A percentile compares a stretch with the other conserved stretches of the same genome.
These are phyloP conservation scores for Talaromyces sp. DNA, from an alignment of 2,329 filamentous ascomycete genomes.

Conservation along the genomic window DNA sequence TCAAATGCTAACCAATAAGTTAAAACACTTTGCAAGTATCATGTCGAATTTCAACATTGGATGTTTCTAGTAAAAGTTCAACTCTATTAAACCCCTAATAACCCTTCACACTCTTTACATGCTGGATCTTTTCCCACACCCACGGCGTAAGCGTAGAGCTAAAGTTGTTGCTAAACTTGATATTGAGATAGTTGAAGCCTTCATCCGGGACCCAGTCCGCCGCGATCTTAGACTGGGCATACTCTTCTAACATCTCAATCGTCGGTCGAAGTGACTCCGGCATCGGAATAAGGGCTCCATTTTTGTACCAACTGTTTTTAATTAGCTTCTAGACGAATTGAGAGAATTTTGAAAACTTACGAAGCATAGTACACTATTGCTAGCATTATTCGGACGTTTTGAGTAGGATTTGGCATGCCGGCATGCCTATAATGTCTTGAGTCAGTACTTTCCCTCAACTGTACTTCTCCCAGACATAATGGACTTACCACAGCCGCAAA, in stretches of 20 bases:
- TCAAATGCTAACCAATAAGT: not conserved
- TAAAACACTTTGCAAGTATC: not conserved
- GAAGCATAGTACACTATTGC: slow-evolving; percentile 20
- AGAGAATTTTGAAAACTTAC: not conserved
- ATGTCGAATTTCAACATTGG: not conserved
- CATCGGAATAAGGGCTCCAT: not conserved
- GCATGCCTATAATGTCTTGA: slow-evolving; percentile 16
- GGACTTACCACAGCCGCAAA: slow-evolving; percentile 20
- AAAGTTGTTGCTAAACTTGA: slow-evolving; percentile 6
- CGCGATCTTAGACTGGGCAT: not conserved
- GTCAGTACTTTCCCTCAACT: not conserved
- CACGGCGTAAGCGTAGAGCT: slow-evolving; percentile 4
- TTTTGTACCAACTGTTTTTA: not conserved
- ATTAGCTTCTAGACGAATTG: not conserved
- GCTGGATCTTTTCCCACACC: slow-evolving; percentile 3
- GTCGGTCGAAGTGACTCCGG: not conserved
- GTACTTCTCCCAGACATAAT: no score
- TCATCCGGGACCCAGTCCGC: not conserved
- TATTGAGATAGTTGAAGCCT: not conserved
- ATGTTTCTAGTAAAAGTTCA: not conserved
- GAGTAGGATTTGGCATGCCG: slow-evolving; percentile 26
- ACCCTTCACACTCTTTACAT: not conserved
- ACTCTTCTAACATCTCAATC: not conserved
- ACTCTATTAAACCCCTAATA: not conserved
- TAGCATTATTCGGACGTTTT: slow-evolving; percentile 22